Evolutionary conservation across 495 filamentous ascomycete species (phyloP).

Genomic region (Neurospora sp.): DNA sequence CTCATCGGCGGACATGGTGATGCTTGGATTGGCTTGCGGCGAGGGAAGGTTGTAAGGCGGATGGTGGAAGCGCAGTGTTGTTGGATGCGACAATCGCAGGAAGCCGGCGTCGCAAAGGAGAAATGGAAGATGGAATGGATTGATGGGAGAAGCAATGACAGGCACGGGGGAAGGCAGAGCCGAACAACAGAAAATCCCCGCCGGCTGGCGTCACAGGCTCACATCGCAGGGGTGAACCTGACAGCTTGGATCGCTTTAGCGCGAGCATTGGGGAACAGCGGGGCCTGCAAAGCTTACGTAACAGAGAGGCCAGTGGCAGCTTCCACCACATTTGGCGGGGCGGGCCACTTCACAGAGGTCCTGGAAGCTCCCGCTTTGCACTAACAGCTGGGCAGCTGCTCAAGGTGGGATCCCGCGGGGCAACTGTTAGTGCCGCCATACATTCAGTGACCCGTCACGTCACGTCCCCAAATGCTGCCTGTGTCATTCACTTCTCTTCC

Average conservation of each 20-base stretch:
- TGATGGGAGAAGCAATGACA: background rate
- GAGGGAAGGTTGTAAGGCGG: background rate
- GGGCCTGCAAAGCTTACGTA: background rate
- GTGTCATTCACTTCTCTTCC: background rate
- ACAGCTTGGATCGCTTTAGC: background rate
- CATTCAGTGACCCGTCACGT: background rate
- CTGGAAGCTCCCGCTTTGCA: background rate
- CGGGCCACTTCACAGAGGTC: background rate
- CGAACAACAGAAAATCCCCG: background rate
- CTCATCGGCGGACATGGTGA: conserved; percentile 38
- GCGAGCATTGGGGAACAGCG: background rate
- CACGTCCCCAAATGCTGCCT: background rate
- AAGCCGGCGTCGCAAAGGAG: background rate
- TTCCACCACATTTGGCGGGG: background rate
- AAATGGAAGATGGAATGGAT: background rate
- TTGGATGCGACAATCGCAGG: background rate
- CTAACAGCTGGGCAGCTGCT: background rate
- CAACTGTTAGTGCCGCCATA: background rate
- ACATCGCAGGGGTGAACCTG: background rate
- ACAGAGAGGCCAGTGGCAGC: background rate
- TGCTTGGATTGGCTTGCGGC: background rate
- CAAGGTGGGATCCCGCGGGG: background rate
- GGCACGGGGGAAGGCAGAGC: background rate
- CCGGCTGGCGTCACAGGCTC: background rate
- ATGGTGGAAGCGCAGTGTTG: background rate